phyloP scores from a whole-genome alignment of 2,329 filamentous ascomycete species.

The Neophaeococcomyces mojaviensis region DNA sequence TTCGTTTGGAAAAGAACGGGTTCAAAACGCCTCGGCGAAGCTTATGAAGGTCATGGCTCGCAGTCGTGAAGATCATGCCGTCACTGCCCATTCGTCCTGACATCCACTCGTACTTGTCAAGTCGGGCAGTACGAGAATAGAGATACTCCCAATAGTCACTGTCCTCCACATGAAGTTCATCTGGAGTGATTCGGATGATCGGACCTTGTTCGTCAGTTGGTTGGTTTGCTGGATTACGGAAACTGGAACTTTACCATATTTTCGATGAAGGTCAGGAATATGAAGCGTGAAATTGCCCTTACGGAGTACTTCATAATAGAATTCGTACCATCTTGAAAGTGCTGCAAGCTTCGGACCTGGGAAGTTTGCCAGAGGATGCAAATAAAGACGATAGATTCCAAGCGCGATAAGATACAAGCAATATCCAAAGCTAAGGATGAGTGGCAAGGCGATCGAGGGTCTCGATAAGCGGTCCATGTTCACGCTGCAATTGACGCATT shows the following conservation, averaged over 20 bases:
- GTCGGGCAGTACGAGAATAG: constrained; percentile 11
- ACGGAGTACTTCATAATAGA: constrained; percentile 27
- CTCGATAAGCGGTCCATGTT: too few relatives aligned
- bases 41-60: constrained; percentile 36
- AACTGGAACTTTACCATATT: constrained; percentile 28
- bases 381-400: constrained; percentile 24
- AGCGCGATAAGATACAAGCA: neutral
- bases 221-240: neutral
- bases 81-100: neutral
- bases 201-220: constrained; percentile 7
- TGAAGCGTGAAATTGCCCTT: constrained; percentile 28
- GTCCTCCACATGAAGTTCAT: constrained; percentile 20
- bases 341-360: constrained; percentile 30
- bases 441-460: neutral
- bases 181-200: constrained; percentile 18
- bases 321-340: constrained; percentile 25
- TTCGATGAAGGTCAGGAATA: constrained; percentile 28
- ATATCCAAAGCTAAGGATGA: neutral
- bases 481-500: too few relatives aligned
- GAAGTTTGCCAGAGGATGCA: constrained; percentile 29
- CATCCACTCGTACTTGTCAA: constrained; percentile 11
- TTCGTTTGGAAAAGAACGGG: constrained; percentile 38
- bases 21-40: constrained; percentile 35
- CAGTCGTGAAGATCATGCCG: constrained; percentile 25
- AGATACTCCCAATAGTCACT: constrained; percentile 17